Percentiles rank a stretch among this genome's conserved stretches.
These are phyloP conservation scores for Fusarium sp. DNA, from an alignment of 2,329 filamentous ascomycete species.

Conservation along the genomic window DNA sequence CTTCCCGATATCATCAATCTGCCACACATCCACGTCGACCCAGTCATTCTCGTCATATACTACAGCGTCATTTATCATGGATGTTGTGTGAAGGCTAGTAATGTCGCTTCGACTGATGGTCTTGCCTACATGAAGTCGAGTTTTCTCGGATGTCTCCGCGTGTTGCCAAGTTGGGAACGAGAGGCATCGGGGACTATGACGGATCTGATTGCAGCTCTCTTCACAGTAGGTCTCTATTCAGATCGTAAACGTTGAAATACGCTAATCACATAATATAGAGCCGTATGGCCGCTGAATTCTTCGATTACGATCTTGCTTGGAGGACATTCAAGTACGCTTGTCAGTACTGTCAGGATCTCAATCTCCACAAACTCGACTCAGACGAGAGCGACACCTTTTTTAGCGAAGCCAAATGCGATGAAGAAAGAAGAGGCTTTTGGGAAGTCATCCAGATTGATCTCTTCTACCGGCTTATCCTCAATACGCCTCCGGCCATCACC, in stretches of 20 bases:
- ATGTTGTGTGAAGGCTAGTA: constrained; percentile 41
- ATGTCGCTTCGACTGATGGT: constrained; percentile 21
- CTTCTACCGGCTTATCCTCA: constrained; percentile 50
- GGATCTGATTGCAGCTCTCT: constrained; percentile 50
- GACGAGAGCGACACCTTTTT: constrained; percentile 30
- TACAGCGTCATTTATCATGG: constrained; percentile 50
- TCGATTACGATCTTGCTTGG: constrained; percentile 52
- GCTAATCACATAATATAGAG: constrained; percentile 39
- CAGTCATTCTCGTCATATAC: constrained; percentile 49
- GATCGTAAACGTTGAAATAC: fast-evolving
- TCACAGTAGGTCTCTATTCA: constrained; percentile 34
- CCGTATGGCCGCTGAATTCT: constrained; percentile 49
- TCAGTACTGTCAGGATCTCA: constrained; percentile 49
- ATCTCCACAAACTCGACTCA: constrained; percentile 50
- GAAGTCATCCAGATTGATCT: constrained; percentile 52
- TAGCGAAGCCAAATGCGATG: constrained; percentile 31
- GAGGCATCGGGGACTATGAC: constrained; percentile 50
- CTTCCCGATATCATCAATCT: constrained; percentile 49
- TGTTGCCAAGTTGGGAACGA: constrained; percentile 49
- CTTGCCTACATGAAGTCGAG: constrained; percentile 43
- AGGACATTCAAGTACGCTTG: constrained; percentile 49
- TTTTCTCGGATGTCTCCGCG: constrained; percentile 49
- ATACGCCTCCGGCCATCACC: constrained; percentile 48
- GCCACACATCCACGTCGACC: constrained; percentile 50
- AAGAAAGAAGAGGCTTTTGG: constrained; percentile 50